Conservation (phyloP, 768 basidiomycete species). For the Mycena indigotica region DNA sequence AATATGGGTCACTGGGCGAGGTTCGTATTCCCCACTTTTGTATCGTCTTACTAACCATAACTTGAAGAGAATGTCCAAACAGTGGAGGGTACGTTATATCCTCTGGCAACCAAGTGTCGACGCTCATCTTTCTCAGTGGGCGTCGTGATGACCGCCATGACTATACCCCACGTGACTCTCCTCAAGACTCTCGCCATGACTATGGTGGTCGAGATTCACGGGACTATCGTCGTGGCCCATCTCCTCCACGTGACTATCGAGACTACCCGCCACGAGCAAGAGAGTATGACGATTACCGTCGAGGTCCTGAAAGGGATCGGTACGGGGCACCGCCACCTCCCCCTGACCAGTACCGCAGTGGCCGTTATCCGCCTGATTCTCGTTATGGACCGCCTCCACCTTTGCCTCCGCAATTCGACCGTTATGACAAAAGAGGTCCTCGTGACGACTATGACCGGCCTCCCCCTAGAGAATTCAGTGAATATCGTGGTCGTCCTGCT, state of each 20-base stretch:
- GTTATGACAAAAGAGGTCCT: constrained; percentile 58
- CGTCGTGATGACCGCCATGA: constrained; percentile 52
- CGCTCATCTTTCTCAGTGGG: too few relatives aligned
- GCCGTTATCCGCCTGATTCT: constrained; percentile 60
- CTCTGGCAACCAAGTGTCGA: too few relatives aligned
- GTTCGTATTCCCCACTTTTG: constrained; percentile 40
- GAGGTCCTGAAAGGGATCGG: constrained; percentile 54
- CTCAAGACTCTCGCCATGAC: constrained; percentile 60
- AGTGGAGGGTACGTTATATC: too few relatives aligned
- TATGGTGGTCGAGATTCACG: constrained; percentile 64
- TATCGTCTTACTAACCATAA: too few relatives aligned
- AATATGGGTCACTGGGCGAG: constrained; percentile 89
- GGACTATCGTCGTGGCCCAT: constrained; percentile 65
- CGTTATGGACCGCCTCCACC: constrained; percentile 53
- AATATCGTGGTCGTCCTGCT: constrained; percentile 56
- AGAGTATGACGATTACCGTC: constrained; percentile 73
- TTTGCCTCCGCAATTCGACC: constrained; percentile 57
- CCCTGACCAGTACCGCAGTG: constrained; percentile 59
- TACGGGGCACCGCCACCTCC: constrained; percentile 53
- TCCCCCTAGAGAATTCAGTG: constrained; percentile 62
- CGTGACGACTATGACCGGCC: constrained; percentile 68
- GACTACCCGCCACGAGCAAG: constrained; percentile 55
- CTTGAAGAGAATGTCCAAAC: constrained; percentile 85
- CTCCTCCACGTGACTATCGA: constrained; percentile 66
- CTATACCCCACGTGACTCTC: constrained; percentile 45